Evolutionary conservation across 768 basidiomycete genomes (phyloP).

Genomic region (Crepidotus variabilis): DNA sequence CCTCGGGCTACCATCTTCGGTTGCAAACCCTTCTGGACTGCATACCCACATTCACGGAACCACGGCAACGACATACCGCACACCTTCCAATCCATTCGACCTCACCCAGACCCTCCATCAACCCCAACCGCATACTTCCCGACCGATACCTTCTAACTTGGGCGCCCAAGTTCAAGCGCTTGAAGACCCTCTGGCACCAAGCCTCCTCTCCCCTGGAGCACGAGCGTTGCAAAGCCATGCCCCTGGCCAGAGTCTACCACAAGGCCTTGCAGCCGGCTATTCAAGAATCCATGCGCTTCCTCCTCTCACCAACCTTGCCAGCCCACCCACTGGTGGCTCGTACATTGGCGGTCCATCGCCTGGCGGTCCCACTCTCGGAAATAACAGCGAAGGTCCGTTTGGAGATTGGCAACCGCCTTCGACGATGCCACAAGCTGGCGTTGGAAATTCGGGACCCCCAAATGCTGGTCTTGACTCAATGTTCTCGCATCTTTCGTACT

Average conservation of each 20-base stretch:
- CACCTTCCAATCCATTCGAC: slow-evolving; percentile 41
- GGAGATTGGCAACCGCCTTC: slow-evolving; percentile 20
- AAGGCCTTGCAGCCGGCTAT: slow-evolving; percentile 88
- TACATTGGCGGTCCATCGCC: slow-evolving; percentile 9
- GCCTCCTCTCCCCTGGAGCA: slow-evolving; percentile 59
- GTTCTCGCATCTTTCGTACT: slow-evolving; percentile 56
- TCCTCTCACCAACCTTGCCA: slow-evolving; percentile 32
- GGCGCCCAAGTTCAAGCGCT: slow-evolving; percentile 6
- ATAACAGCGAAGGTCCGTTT: slow-evolving; percentile 23
- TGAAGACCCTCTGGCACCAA: slow-evolving; percentile 20
- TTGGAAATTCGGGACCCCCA: slow-evolving; percentile 3
- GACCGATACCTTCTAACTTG: slow-evolving; percentile 23
- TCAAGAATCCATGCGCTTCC: slow-evolving; percentile 81
- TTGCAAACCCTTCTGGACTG: slow-evolving; percentile 31
- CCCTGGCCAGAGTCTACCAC: slow-evolving; percentile 87
- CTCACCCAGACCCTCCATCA: slow-evolving; percentile 38
- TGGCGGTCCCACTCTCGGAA: slow-evolving; percentile 1
- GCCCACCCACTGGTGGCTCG: slow-evolving; percentile 14
- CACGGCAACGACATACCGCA: slow-evolving; percentile 35
- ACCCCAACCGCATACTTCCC: slow-evolving; percentile 22
- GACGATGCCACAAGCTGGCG: not conserved
- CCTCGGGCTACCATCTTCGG: slow-evolving; percentile 24
- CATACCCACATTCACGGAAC: slow-evolving; percentile 37
- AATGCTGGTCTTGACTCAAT: slow-evolving; percentile 40
- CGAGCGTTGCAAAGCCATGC: slow-evolving; percentile 85